phyloP scores from a whole-genome alignment of 257 asterid genomes.

The Capsicum rhomboideum region DNA sequence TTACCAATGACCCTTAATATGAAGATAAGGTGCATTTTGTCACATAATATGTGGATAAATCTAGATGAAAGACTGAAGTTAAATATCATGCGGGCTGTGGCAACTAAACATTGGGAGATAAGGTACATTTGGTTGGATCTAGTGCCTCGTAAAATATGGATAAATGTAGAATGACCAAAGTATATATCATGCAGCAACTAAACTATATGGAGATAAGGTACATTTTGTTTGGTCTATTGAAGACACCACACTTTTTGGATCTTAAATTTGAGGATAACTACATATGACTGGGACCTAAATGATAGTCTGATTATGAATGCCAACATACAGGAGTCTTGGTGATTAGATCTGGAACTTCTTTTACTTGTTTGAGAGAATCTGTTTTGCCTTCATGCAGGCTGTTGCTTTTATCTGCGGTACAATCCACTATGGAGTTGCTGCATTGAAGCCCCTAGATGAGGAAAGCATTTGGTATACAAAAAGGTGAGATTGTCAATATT shows the following conservation, averaged over 20 bases:
- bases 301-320: background rate
- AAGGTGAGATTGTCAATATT: slow-evolving; percentile 35
- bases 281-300: background rate
- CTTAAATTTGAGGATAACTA: background rate
- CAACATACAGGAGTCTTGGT: background rate
- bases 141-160: background rate
- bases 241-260: background rate
- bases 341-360: background rate
- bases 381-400: slow-evolving; percentile 40
- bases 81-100: background rate
- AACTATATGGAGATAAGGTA: background rate
- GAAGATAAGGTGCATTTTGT: background rate
- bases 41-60: background rate
- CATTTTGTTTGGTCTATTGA: background rate
- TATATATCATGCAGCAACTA: background rate
- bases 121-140: background rate
- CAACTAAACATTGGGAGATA: background rate
- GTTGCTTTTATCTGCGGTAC: slow-evolving; percentile 81
- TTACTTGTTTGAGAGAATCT: slow-evolving; percentile 1
- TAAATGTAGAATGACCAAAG: background rate
- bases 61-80: background rate
- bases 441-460: slow-evolving; percentile 31
- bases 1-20: background rate
- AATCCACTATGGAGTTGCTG: slow-evolving; percentile 53
- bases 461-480: slow-evolving; percentile 36